Conservation (phyloP, 495 filamentous ascomycete genomes). For the Aspergillus diversus region DNA sequence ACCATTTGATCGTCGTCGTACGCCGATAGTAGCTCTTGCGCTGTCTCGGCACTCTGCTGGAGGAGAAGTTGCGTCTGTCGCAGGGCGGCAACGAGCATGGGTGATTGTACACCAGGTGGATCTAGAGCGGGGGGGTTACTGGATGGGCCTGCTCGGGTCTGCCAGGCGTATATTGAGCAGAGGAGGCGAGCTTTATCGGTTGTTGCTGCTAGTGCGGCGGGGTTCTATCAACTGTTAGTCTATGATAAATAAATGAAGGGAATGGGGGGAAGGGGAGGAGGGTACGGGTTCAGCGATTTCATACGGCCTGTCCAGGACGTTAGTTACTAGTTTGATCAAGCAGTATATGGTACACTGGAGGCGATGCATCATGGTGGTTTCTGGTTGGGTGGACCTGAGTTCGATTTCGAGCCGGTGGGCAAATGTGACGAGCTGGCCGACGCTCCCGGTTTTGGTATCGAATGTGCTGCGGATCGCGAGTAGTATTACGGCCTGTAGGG, state of each 20-base stretch:
- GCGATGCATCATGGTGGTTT: neutral
- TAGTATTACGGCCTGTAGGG: neutral
- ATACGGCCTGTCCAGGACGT: neutral
- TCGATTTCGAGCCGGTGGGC: neutral
- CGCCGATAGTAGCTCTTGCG: neutral
- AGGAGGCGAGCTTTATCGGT: neutral
- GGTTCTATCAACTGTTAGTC: neutral
- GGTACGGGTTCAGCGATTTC: neutral
- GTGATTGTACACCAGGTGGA: neutral
- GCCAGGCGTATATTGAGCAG: neutral
- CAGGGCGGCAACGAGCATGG: neutral
- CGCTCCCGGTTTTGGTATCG: neutral
- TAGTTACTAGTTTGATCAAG: neutral
- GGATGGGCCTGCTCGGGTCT: neutral
- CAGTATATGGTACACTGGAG: constrained; percentile 1
- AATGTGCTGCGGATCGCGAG: neutral
- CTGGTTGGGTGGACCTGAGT: neutral
- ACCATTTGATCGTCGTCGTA: neutral
- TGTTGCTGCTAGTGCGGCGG: neutral
- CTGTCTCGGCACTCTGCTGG: neutral
- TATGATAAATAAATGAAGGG: neutral
- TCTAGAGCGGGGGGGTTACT: neutral
- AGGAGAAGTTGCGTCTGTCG: neutral
- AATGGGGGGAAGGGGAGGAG: neutral
- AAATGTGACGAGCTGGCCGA: neutral